These are phyloP conservation scores for Leccinum fibrillosum DNA, from an alignment of 768 basidiomycete species.

Conservation along the genomic window DNA sequence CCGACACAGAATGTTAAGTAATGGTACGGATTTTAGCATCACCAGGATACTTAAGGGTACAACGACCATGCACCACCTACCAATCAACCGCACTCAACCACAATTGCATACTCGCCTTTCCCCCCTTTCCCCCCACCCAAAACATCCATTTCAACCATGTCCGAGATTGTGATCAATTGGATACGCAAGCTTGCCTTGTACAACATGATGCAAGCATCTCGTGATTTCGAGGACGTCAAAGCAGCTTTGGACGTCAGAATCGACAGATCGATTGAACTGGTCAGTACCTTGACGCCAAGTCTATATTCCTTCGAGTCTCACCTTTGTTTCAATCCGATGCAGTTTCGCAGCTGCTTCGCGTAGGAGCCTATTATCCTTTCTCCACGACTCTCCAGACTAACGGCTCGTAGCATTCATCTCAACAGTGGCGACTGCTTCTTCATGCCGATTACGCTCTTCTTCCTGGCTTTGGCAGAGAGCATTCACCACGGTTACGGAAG, in stretches of 20 bases:
- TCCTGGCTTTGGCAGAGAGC: conserved; percentile 19
- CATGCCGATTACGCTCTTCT: conserved; percentile 10
- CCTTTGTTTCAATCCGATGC: background rate
- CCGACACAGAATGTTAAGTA: background rate
- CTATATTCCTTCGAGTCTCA: background rate
- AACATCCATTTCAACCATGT: background rate
- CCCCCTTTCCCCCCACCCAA: conserved; percentile 4
- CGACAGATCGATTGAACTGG: conserved; percentile 23
- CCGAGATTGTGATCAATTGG: background rate
- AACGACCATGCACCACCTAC: background rate
- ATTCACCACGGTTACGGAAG: conserved; percentile 19
- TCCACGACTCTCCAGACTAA: background rate
- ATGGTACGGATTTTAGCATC: too few relatives aligned
- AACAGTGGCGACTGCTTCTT: conserved; percentile 3
- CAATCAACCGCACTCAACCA: background rate
- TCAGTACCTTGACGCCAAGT: conserved; percentile 1
- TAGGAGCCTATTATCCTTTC: background rate
- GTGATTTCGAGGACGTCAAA: conserved; percentile 23
- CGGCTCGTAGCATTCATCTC: conserved; percentile 18
- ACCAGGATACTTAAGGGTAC: background rate
- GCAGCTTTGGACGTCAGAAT: conserved; percentile 11
- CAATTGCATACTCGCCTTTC: background rate
- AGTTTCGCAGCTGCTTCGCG: conserved; percentile 18
- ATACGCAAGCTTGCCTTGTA: conserved; percentile 15
- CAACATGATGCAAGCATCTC: conserved; percentile 13